These are phyloP conservation scores for Amniculicola lignicola DNA, from an alignment of 495 filamentous ascomycete genomes.

Conservation along the genomic window DNA sequence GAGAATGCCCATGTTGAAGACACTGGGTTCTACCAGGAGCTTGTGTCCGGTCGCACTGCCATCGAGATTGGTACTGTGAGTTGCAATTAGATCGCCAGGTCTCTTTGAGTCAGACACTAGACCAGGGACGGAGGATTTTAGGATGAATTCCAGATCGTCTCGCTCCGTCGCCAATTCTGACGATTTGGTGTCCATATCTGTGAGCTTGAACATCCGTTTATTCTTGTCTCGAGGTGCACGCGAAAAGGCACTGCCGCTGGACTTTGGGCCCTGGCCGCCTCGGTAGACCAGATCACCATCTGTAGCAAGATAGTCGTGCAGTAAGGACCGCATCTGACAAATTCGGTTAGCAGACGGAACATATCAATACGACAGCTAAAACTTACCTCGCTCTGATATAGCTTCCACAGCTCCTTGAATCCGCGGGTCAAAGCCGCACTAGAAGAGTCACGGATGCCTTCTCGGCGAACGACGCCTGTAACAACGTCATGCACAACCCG, in stretches of 20 bases:
- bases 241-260: conserved; percentile 56
- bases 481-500: conserved; percentile 90
- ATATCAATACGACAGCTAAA: not conserved
- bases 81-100: conserved; percentile 38
- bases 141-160: conserved; percentile 85
- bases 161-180: conserved; percentile 73
- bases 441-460: conserved; percentile 54
- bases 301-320: conserved; percentile 97
- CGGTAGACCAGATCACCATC: conserved; percentile 66
- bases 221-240: conserved; percentile 63
- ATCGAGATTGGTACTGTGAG: conserved; percentile 50
- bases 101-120: conserved; percentile 75
- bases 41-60: conserved; percentile 72
- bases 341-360: conserved; percentile 42
- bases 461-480: conserved; percentile 72
- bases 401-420: conserved; percentile 92
- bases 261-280: conserved; percentile 47
- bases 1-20: conserved; percentile 95
- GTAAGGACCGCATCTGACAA: conserved; percentile 75
- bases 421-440: conserved; percentile 62
- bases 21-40: conserved; percentile 87
- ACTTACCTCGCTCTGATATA: conserved; percentile 71
- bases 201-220: conserved; percentile 79
- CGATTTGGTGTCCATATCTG: conserved; percentile 74
- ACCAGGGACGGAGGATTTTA: conserved; percentile 86